phyloP scores from a whole-genome alignment of 2,329 filamentous ascomycete species.

The Tolypocladium ovalisporum region DNA sequence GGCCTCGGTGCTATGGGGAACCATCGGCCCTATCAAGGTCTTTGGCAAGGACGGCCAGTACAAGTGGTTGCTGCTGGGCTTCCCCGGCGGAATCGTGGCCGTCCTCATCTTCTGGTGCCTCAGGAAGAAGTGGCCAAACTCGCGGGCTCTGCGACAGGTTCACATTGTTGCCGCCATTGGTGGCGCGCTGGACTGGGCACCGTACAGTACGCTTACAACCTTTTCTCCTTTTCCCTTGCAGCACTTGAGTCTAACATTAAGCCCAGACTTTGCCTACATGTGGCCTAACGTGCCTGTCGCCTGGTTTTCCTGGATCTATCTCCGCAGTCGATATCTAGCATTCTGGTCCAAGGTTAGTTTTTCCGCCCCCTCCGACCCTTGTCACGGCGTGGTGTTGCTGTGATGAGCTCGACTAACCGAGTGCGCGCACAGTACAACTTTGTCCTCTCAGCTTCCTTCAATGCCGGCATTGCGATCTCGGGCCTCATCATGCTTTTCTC shows the following conservation, averaged over 20 bases:
- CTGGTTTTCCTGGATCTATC: conserved; percentile 35
- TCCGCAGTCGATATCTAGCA: conserved; percentile 30
- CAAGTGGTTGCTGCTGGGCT: conserved; percentile 25
- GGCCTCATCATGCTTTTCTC: conserved; percentile 38
- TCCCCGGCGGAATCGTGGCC: conserved; percentile 24
- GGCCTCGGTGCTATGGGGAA: conserved; percentile 29
- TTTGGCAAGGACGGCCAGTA: conserved; percentile 25
- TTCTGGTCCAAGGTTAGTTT: conserved; percentile 42
- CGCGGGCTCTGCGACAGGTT: conserved; percentile 22
- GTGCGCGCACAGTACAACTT: conserved; percentile 27
- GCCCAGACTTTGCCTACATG: conserved; percentile 26
- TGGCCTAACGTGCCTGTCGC: conserved; percentile 36
- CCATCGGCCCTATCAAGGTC: conserved; percentile 24
- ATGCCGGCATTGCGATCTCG: conserved; percentile 31
- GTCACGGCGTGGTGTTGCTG: background rate
- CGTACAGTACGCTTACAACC: conserved; percentile 21
- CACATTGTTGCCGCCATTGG: conserved; percentile 31
- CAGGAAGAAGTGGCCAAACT: conserved; percentile 20
- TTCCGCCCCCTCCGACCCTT: conserved; percentile 30
- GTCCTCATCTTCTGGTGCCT: conserved; percentile 25
- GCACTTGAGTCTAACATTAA: background rate
- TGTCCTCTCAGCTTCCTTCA: conserved; percentile 34
- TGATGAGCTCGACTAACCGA: background rate
- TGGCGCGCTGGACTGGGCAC: conserved; percentile 28
- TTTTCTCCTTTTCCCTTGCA: background rate